Percentiles rank a stretch among this genome's conserved stretches.
phyloP scores from a whole-genome alignment of 495 filamentous ascomycete species.

The Filosporella fistucella region DNA sequence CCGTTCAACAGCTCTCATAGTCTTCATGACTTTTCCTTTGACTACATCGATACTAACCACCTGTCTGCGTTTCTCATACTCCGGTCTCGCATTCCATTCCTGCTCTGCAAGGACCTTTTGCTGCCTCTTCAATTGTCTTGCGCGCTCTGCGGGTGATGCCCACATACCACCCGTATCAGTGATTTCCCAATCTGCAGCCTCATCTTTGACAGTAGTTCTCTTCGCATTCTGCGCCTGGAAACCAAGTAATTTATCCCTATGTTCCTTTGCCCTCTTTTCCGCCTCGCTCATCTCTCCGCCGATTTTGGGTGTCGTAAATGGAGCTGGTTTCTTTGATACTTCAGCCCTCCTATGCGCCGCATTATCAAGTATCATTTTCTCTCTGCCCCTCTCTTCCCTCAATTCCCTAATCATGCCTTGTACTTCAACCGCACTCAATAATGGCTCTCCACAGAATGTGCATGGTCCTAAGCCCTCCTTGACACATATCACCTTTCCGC shows the following conservation, averaged over 20 bases:
- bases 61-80: slow-evolving; percentile 87
- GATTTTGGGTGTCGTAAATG: slow-evolving; percentile 35
- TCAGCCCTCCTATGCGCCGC: slow-evolving; percentile 60
- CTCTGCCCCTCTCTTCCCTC: slow-evolving; percentile 78
- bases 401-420: slow-evolving; percentile 83
- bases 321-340: slow-evolving; percentile 39
- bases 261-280: slow-evolving; percentile 59
- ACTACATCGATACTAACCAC: slow-evolving; percentile 83
- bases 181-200: slow-evolving; percentile 89
- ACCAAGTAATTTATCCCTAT: slow-evolving; percentile 74
- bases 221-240: slow-evolving; percentile 89
- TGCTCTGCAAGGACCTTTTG: slow-evolving; percentile 83
- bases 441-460: slow-evolving; percentile 77
- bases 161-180: slow-evolving; percentile 67
- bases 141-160: slow-evolving; percentile 84
- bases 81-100: slow-evolving; percentile 85
- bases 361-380: slow-evolving; percentile 78
- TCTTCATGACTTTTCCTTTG: slow-evolving; percentile 70
- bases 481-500: slow-evolving; percentile 95
- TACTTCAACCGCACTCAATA: slow-evolving; percentile 67
- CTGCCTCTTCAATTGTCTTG: slow-evolving; percentile 82
- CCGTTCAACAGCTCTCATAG: slow-evolving; percentile 57
- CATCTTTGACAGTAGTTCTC: slow-evolving; percentile 84
- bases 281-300: slow-evolving; percentile 31
- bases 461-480: slow-evolving; percentile 93